Conservation (phyloP, 441 rosid genomes). For the Euphorbia corollata region DNA sequence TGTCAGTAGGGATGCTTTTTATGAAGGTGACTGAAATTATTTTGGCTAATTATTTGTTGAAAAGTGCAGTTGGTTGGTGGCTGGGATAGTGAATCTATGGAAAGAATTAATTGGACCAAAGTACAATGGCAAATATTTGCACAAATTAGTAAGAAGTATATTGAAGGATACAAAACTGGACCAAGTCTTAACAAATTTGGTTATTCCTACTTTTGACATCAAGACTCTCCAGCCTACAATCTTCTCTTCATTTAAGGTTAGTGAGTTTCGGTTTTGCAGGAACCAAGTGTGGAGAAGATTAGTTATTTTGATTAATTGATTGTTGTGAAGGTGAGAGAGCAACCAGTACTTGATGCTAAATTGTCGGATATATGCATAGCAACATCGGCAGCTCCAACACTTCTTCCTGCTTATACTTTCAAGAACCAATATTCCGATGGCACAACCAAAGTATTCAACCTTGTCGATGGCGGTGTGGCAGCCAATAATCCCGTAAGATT, state of each 20-base stretch:
- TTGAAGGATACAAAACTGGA: constrained; percentile 43
- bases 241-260: constrained; percentile 67
- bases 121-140: constrained; percentile 55
- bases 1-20: too few species aligned
- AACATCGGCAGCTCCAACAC: constrained; percentile 87
- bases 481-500: constrained; percentile 58
- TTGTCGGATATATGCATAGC: constrained; percentile 59
- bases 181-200: constrained; percentile 57
- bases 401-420: constrained; percentile 57
- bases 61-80: constrained; percentile 10
- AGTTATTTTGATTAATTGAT: neutral
- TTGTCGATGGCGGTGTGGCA: constrained; percentile 65
- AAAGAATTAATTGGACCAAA: constrained; percentile 49
- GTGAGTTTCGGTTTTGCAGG: neutral
- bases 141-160: constrained; percentile 22
- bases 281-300: too few species aligned
- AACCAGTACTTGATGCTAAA: constrained; percentile 38
- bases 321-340: constrained; percentile 33
- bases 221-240: constrained; percentile 60
- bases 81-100: constrained; percentile 8
- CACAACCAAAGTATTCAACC: constrained; percentile 42
- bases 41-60: neutral
- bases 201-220: constrained; percentile 74
- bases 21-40: neutral
- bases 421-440: constrained; percentile 35